phyloP scores from a whole-genome alignment of 345 rosid species.

The Eucalyptus fibrosa region DNA sequence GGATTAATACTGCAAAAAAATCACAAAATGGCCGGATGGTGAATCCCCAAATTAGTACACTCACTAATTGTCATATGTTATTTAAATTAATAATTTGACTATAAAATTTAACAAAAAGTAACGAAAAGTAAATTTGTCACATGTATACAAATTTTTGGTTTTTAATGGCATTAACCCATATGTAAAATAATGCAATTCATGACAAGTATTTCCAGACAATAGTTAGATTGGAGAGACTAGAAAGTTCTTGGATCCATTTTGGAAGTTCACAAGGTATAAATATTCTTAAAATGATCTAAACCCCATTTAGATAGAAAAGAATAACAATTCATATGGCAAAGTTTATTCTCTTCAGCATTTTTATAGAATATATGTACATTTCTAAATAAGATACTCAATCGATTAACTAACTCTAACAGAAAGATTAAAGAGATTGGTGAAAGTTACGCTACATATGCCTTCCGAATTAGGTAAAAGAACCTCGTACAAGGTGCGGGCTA shows the following conservation, averaged over 20 bases:
- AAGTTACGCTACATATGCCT: not conserved
- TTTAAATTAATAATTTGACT: too few relatives aligned
- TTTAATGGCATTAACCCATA: not conserved
- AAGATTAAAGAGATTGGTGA: not conserved
- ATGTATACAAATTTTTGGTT: too few relatives aligned
- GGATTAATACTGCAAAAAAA: too few relatives aligned
- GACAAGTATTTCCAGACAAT: not conserved
- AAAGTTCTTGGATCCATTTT: not conserved
- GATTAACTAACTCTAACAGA: not conserved
- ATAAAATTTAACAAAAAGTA: too few relatives aligned
- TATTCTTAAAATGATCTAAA: not conserved
- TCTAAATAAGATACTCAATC: not conserved
- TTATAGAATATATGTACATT: not conserved
- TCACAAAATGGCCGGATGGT: too few relatives aligned
- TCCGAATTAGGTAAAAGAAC: not conserved
- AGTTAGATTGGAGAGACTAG: not conserved
- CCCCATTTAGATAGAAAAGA: not conserved
- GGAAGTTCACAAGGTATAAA: not conserved
- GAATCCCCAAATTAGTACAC: too few relatives aligned
- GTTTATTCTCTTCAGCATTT: not conserved
- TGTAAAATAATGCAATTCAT: not conserved
- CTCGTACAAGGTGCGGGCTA: not conserved
- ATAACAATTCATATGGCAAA: not conserved
- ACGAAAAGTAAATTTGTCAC: too few relatives aligned
- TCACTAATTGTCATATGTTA: rapidly evolving